Percentiles rank a stretch among this genome's conserved stretches.
Conservation (phyloP, 768 basidiomycete genomes). For the Boletales sp. region DNA sequence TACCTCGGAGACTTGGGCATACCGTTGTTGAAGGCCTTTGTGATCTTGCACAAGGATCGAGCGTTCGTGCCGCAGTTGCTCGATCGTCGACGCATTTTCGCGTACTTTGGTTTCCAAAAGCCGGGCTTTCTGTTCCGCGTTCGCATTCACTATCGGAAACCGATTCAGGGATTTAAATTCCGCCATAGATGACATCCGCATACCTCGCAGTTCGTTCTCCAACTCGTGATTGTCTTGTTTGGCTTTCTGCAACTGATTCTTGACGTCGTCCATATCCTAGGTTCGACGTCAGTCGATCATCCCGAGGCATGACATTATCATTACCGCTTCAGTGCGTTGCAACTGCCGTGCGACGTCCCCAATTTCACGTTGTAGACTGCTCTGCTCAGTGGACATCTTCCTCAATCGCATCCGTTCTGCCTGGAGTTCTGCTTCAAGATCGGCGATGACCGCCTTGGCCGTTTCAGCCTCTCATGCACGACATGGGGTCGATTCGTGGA, state of each 20-base stretch:
- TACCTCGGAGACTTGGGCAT: slow-evolving; percentile 66
- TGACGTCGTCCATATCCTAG: slow-evolving; percentile 80
- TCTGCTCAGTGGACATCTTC: slow-evolving; percentile 60
- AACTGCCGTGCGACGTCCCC: slow-evolving; percentile 60
- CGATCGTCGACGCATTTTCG: slow-evolving; percentile 68
- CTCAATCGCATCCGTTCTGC: slow-evolving; percentile 66
- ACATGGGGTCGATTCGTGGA: not conserved
- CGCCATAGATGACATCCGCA: slow-evolving; percentile 11
- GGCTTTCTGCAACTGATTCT: slow-evolving; percentile 58
- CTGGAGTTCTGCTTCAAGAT: slow-evolving; percentile 70
- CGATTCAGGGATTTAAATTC: not conserved
- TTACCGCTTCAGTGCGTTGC: slow-evolving; percentile 67
- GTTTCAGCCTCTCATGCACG: slow-evolving; percentile 61
- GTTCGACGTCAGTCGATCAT: slow-evolving; percentile 1
- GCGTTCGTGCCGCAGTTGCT: slow-evolving; percentile 75
- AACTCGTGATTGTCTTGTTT: slow-evolving; percentile 74
- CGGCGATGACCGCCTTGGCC: slow-evolving; percentile 60
- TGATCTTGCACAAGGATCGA: slow-evolving; percentile 65
- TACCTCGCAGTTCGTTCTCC: slow-evolving; percentile 72
- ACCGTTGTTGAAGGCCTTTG: slow-evolving; percentile 67
- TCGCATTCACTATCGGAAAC: slow-evolving; percentile 48
- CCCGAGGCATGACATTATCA: not conserved
- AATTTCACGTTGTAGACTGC: slow-evolving; percentile 59
- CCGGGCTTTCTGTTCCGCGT: slow-evolving; percentile 70
- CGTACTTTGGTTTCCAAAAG: slow-evolving; percentile 62